Base-by-base conservation (phyloP, 805 yeast genomes). In the Wickerhamia fluorescens region DNA sequence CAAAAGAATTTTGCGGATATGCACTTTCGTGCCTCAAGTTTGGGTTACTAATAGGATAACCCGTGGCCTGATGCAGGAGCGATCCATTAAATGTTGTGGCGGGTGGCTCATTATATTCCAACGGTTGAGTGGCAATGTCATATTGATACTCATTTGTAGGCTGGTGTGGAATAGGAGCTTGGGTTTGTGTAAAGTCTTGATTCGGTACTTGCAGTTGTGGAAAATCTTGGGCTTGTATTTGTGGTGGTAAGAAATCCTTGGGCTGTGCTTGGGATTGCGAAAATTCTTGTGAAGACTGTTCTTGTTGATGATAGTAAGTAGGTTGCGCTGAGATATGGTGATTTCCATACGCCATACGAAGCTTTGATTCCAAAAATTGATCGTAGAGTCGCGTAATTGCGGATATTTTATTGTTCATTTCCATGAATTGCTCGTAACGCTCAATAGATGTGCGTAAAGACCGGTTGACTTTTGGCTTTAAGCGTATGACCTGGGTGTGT, bases 351-450 rank as follows among this genome's bases (percentile, higher is more conserved):
- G 66, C 68, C 36, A 49, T 46, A 31, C 40, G 47, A 34, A 61
- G 51, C 35, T 60, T 59, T n/a, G 45, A 38, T 35, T 87, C 94
- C 35, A 86, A 61, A 28, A 81, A 66, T 35, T 71, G 72, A 49
- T 86, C 94, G 44, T 86, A 87, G n/a, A 80, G 61, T 36, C 80
- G 69, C 46, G 77, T 71, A 18, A 85, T 78, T 4, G 86, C 77
- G 31, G 82, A 78, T 31, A 87, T 69, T 44, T 87, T 85, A 27
- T 80, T 72, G 55, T 82, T 85, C 73, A 83, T 64, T 27, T 81
- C 84, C 38, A 81, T 68, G 37, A 78, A 68, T 13, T 57, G 52
- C 29, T 85, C 89, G 44, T 85, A 73, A 39, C 72, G 77, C 20
- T 69, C 67, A 18, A 70, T 66, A 2, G 84, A 63, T 16, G 68